These are phyloP conservation scores for Drechmeria coniospora DNA, from an alignment of 2,329 filamentous ascomycete species.

Conservation along the genomic window DNA sequence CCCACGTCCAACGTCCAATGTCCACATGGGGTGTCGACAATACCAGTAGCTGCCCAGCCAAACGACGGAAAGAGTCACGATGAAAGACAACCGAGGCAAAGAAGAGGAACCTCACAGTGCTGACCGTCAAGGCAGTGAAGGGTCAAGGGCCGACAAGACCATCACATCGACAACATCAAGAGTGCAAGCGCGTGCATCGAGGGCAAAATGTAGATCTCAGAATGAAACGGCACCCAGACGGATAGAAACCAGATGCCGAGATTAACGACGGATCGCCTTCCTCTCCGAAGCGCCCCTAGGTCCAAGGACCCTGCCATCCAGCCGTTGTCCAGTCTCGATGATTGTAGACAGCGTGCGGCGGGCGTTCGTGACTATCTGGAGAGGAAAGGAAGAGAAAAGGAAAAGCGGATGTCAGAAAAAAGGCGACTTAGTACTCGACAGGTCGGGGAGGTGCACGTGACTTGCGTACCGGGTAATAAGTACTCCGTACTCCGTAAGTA, in stretches of 20 bases:
- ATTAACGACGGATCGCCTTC: conserved; percentile 42
- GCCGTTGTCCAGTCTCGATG: conserved; percentile 14
- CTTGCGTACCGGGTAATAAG: no score
- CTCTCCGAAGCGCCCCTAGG: conserved; percentile 27
- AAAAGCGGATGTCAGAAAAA: conserved; percentile 5
- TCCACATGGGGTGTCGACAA: no score
- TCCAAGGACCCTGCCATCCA: conserved; percentile 19
- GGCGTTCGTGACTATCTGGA: conserved; percentile 37
- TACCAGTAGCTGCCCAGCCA: no score
- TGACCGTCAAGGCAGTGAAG: no score
- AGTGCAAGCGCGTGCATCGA: background rate
- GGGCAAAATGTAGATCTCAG: conserved; percentile 36
- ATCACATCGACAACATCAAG: background rate
- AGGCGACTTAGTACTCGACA: no score
- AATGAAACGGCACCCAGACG: conserved; percentile 41
- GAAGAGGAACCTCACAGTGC: no score
- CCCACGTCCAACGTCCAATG: no score
- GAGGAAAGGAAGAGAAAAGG: conserved; percentile 20
- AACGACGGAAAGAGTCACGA: no score
- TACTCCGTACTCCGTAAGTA: no score
- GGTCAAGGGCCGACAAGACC: no score
- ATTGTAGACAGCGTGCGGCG: conserved; percentile 16
- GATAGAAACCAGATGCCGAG: conserved; percentile 30
- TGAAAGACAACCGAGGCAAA: no score
- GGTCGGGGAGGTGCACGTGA: no score